Conservation (phyloP, 495 filamentous ascomycete species). For the Penicillium daleae region DNA sequence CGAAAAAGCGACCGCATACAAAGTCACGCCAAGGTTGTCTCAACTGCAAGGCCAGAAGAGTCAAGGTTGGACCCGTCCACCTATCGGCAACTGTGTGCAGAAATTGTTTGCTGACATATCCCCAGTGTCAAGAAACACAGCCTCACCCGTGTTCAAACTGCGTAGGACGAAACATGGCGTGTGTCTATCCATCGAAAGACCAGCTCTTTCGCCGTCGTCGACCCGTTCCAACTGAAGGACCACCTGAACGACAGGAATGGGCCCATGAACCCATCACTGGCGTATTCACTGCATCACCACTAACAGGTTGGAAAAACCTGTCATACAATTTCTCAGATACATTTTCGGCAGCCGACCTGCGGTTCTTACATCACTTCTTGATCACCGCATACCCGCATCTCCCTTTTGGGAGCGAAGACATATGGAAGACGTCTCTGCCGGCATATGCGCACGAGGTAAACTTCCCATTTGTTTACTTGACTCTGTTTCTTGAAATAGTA, state of each 20-base stretch:
- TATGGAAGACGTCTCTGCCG: neutral
- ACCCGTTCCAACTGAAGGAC: neutral
- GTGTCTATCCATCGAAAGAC: neutral
- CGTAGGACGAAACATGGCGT: neutral
- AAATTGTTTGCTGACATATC: neutral
- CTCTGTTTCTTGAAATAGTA: neutral
- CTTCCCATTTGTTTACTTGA: neutral
- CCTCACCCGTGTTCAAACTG: neutral
- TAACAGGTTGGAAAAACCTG: neutral
- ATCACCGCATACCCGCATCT: conserved; percentile 36
- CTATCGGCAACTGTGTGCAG: neutral
- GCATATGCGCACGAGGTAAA: neutral
- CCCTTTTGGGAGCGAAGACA: neutral
- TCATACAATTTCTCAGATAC: neutral
- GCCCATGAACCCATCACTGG: neutral
- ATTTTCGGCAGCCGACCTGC: conserved; percentile 39
- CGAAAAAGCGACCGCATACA: conserved; percentile 46
- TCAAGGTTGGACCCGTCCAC: conserved; percentile 46
- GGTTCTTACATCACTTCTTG: conserved; percentile 67
- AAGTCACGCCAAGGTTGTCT: conserved; percentile 67
- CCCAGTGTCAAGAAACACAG: neutral
- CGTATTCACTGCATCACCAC: neutral
- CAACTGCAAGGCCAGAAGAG: conserved; percentile 65
- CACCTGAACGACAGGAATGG: neutral
- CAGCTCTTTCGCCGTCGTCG: neutral